Base-by-base conservation (phyloP, 192 early-diverging fungal genomes). In the Coemansia guatemalensis region DNA sequence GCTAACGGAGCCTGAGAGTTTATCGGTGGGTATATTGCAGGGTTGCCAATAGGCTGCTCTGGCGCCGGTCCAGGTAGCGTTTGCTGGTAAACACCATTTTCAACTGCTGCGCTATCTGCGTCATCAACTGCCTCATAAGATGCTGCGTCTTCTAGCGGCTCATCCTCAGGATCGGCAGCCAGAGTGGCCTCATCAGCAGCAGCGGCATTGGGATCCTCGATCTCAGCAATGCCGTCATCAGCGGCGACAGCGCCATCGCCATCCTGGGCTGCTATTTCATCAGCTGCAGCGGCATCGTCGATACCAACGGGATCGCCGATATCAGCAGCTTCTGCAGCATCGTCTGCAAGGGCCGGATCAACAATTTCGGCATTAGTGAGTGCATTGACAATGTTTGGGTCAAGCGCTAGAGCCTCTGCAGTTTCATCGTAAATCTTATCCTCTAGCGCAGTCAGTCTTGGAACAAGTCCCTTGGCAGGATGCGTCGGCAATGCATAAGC, bases 361-460 rank as follows among this genome's bases (percentile, higher is more conserved):
- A 4, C 51, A 26, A 1, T 17, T 23, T 26, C 24, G 23, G 33
- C 35, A 12, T 41, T 52, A 53, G 18, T 60, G 26, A 74, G 57
- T 0, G 61, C 73, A 7, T 64, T 54, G 0, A 65, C 55, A 54
- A 74, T 62, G 23, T 35, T 57, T 35, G 73, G 73, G n/a, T 74
- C 73, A 6, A 60, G 52, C 8, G 62, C 66, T 26, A 68, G 49
- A 11, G 48, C 73, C 9, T 74, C 67, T 1, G 56, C 26, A 5
- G 67, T 39, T 48, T 61, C 66, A 41, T 71, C 62, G 49, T 77
- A 77, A 17, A 77, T 77, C 14, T 56, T 58, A 18, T 51, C 56
- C 22, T 77, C 69, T 3, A 77, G 58, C 2, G 41, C 53, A 21
- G 55, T 61, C 52, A 49, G 30, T 2, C 58, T 56, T n/a, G 62